Percentiles rank a stretch among this genome's conserved stretches.
These are phyloP conservation scores for Cladochytrium replicatum DNA, from an alignment of 192 early-diverging fungal genomes.

Conservation along the genomic window DNA sequence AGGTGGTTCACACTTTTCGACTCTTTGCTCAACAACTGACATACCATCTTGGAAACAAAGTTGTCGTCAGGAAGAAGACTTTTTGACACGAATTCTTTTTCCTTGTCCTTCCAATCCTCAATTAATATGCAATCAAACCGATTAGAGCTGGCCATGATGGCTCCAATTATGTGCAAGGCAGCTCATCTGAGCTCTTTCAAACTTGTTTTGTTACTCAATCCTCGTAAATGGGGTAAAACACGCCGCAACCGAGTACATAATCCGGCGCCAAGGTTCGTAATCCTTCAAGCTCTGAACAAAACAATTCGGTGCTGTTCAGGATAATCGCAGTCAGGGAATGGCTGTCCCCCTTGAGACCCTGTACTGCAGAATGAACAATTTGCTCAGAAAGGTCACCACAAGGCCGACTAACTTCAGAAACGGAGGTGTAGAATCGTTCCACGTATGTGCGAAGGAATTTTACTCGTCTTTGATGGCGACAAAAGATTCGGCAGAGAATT, in stretches of 20 bases:
- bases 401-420: slow-evolving; percentile 38
- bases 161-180: slow-evolving; percentile 50
- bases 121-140: slow-evolving; percentile 55
- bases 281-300: slow-evolving; percentile 59
- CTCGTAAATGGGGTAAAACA: slow-evolving; percentile 35
- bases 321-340: slow-evolving; percentile 59
- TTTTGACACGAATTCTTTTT: not conserved
- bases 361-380: too few species aligned
- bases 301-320: slow-evolving; percentile 46
- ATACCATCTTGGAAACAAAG: slow-evolving; percentile 3
- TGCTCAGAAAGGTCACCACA: too few species aligned
- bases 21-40: not conserved
- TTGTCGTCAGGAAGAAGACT: slow-evolving; percentile 1
- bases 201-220: slow-evolving; percentile 20
- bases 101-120: slow-evolving; percentile 21
- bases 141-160: slow-evolving; percentile 59
- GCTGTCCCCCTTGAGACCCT: slow-evolving; percentile 48
- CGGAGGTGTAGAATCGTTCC: slow-evolving; percentile 58
- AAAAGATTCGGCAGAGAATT: slow-evolving; percentile 67
- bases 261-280: slow-evolving; percentile 63
- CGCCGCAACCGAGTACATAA: slow-evolving; percentile 57
- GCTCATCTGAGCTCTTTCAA: slow-evolving; percentile 57
- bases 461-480: slow-evolving; percentile 44
- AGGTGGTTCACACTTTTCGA: not conserved
- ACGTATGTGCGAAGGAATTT: slow-evolving; percentile 57